Base-by-base conservation (phyloP, 768 basidiomycete species). In the Phaeotremella fagi region DNA sequence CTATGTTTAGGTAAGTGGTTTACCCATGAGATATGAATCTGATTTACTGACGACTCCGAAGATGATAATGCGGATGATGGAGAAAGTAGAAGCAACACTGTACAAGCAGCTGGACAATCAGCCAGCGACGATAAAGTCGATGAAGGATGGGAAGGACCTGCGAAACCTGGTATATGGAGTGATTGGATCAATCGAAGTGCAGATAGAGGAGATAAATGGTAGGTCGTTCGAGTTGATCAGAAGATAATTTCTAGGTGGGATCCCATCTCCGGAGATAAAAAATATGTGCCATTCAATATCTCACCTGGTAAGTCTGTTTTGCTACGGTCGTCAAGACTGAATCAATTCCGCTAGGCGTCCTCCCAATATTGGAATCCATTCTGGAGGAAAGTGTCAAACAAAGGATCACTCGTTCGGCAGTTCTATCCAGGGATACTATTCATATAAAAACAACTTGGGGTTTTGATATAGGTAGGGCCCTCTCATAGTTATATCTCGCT, bases 191-290 rank as follows among this genome's bases (percentile, higher is more conserved):
- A 43, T 5, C 54, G 38, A 31, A 63, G 61, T 23, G 54, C 53
- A 4, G 50, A 66, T 16, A 62, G 41, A 29, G 66, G 68, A 2
- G 71, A 72, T 54, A 44, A 48, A 23, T 72, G 68, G 68, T 69
- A 33, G 43, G 64, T 53, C 41, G 44, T 16, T 36, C 45, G 14
- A 7, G n/a, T n/a, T 41, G 26, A 44, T 29, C 18, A 35, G 45
- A 22, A 20, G 25, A 11, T 28, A 44, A n/a, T n/a, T n/a, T n/a
- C 29, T 38, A 70, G 68, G 68, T 73, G 71, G 71, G 65, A 66
- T 55, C 61, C 68, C 2, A 48, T 57, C 4, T 12, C 41, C 16
- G 54, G 52, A 22, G 15, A 54, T 4, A 45, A 26, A 1, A 18
- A 48, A 14, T 4, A 36, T 14, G 26, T 25, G 58, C 55, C 36